A percentile compares a stretch with the other conserved stretches of the same genome.
Conservation (phyloP, 768 basidiomycete species). For the Fomitopsis serialis region DNA sequence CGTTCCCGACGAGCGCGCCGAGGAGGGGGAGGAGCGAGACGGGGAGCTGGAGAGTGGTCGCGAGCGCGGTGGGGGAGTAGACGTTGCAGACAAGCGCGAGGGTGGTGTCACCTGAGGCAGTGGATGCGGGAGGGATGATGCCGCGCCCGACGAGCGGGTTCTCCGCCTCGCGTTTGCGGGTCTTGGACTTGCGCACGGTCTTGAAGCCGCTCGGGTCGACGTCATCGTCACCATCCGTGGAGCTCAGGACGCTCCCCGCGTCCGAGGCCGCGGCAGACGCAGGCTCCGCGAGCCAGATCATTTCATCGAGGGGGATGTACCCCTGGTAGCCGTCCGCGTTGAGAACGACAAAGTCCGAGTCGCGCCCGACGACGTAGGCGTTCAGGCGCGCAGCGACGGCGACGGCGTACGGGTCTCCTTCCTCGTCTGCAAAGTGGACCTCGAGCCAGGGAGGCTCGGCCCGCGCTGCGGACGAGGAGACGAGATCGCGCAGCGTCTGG, state of each 20-base stretch:
- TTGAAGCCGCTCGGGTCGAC: slow-evolving; percentile 53
- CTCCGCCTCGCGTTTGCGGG: slow-evolving; percentile 30
- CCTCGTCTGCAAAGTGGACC: slow-evolving; percentile 73
- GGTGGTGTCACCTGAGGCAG: slow-evolving; percentile 19
- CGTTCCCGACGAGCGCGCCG: slow-evolving; percentile 77
- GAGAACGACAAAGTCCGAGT: slow-evolving; percentile 80
- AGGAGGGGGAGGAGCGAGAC: slow-evolving; percentile 70
- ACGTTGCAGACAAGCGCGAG: slow-evolving; percentile 49
- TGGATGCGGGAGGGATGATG: slow-evolving; percentile 48
- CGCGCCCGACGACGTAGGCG: slow-evolving; percentile 72
- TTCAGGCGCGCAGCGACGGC: slow-evolving; percentile 70
- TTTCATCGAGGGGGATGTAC: slow-evolving; percentile 71
- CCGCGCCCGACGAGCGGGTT: slow-evolving; percentile 19
- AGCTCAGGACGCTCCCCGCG: slow-evolving; percentile 9
- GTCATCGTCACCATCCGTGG: slow-evolving; percentile 19
- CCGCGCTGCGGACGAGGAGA: neutral
- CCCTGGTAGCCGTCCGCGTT: slow-evolving; percentile 74
- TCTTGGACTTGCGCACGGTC: slow-evolving; percentile 48
- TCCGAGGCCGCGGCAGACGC: slow-evolving; percentile 11
- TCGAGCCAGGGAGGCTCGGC: slow-evolving; percentile 27
- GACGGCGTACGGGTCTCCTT: slow-evolving; percentile 81
- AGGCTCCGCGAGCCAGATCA: slow-evolving; percentile 50
- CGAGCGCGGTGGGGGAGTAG: slow-evolving; percentile 58
- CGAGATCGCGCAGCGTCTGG: slow-evolving; percentile 40
- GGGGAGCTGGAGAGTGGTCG: slow-evolving; percentile 62